phyloP scores from a whole-genome alignment of 768 basidiomycete genomes.

The Cystofilobasidium capitatum region DNA sequence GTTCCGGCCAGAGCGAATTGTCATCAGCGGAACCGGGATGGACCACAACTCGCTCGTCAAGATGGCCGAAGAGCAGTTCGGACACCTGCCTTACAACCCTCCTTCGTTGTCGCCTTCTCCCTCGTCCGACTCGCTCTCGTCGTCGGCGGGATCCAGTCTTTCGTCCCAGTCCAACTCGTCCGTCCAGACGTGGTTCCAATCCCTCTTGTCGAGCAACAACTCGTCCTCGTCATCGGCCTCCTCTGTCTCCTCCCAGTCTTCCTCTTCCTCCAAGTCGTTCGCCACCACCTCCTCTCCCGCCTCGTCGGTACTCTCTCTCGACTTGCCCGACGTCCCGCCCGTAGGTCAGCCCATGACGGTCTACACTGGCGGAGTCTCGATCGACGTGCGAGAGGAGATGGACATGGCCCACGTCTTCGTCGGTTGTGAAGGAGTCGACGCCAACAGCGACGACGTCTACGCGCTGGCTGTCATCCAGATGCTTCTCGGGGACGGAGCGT shows the following conservation, averaged over 20 bases:
- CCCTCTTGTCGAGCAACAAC: neutral
- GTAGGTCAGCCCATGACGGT: constrained; percentile 14
- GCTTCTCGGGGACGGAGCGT: constrained; percentile 86
- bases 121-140: constrained; percentile 28
- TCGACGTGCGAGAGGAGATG: constrained; percentile 38
- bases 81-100: constrained; percentile 42
- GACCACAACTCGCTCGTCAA: constrained; percentile 79
- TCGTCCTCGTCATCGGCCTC: constrained; percentile 6
- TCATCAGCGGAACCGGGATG: constrained; percentile 89
- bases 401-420: constrained; percentile 84
- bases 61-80: constrained; percentile 72
- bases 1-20: constrained; percentile 87
- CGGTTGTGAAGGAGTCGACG: constrained; percentile 80
- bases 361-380: constrained; percentile 73
- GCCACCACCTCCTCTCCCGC: constrained; percentile 19
- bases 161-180: constrained; percentile 28
- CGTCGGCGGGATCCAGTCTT: constrained; percentile 30
- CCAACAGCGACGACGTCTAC: constrained; percentile 76
- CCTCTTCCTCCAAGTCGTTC: constrained; percentile 11
- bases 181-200: constrained; percentile 7
- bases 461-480: constrained; percentile 88
- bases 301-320: constrained; percentile 18
- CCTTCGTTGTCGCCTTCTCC: constrained; percentile 30
- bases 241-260: neutral
- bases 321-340: constrained; percentile 6